Conservation (phyloP, 495 filamentous ascomycete species). For the Penicillium macrosclerotiorum region DNA sequence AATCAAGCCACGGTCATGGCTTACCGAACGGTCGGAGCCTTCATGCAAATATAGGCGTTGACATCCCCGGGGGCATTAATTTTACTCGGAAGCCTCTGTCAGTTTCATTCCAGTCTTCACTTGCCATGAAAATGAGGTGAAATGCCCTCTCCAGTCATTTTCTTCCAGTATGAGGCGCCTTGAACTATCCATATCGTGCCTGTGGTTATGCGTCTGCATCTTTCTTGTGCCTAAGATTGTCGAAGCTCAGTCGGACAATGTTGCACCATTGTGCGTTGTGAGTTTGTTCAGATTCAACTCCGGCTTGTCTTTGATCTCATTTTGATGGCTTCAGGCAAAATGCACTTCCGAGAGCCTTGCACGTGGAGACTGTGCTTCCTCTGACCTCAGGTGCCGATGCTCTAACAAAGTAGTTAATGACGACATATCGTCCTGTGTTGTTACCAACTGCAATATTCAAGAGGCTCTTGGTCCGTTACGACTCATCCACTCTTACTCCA, state of each 20-base stretch:
- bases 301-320: too few species aligned
- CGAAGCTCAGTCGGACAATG: background rate
- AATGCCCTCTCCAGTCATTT: background rate
- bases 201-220: background rate
- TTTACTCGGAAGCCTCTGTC: too few species aligned
- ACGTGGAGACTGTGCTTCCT: background rate
- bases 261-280: slow-evolving; percentile 1
- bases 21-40: too few species aligned
- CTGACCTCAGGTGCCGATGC: slow-evolving; percentile 1
- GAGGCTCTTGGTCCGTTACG: background rate
- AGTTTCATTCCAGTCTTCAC: background rate
- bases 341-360: background rate
- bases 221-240: background rate
- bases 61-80: too few species aligned
- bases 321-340: background rate
- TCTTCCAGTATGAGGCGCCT: too few species aligned
- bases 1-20: too few species aligned
- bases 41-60: too few species aligned
- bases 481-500: background rate
- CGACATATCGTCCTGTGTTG: background rate
- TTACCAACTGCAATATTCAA: background rate
- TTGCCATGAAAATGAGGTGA: background rate
- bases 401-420: background rate
- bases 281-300: background rate
- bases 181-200: too few species aligned